A percentile compares a stretch with the other conserved stretches of the same genome.
Conservation (phyloP, 1,139 yeast genomes). For the Suhomyces bolitotheri region DNA sequence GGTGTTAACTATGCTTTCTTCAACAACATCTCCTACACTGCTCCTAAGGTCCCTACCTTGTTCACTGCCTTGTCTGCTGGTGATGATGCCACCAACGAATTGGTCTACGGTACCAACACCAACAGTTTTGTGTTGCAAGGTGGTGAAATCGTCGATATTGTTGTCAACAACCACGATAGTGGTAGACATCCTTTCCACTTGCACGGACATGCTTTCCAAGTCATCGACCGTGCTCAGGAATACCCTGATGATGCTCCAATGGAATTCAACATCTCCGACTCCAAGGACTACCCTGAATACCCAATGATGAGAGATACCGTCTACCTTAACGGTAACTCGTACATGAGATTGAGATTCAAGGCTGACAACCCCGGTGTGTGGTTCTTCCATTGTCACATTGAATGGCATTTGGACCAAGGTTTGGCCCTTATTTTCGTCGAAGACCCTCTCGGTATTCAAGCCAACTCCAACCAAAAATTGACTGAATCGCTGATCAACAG, state of each 20-base stretch:
- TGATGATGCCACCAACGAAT: constrained; percentile 48
- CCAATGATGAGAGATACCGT: constrained; percentile 76
- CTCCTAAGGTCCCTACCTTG: constrained; percentile 82
- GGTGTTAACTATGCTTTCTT: constrained; percentile 92
- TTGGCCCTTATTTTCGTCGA: constrained; percentile 53
- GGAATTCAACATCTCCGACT: constrained; percentile 40
- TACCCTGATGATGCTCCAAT: constrained; percentile 38
- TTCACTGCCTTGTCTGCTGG: constrained; percentile 75
- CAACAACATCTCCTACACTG: constrained; percentile 74
- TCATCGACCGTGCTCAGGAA: constrained; percentile 40
- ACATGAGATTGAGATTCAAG: constrained; percentile 58
- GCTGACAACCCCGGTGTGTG: constrained; percentile 65
- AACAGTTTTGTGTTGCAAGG: constrained; percentile 69
- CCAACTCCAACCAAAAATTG: constrained; percentile 42
- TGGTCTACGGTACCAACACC: constrained; percentile 71
- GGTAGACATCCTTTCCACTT: constrained; percentile 89
- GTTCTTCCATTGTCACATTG: constrained; percentile 67
- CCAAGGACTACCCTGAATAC: constrained; percentile 38
- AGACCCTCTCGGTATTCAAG: constrained; percentile 60
- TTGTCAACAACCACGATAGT: constrained; percentile 67
- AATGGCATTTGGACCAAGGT: constrained; percentile 67
- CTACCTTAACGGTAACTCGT: constrained; percentile 65
- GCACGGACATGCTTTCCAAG: constrained; percentile 79
- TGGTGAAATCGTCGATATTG: constrained; percentile 66
- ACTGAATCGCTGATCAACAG: constrained; percentile 35